Evolutionary conservation across 345 rosid species (phyloP), one percentile per base, ranked within the genome.

Genomic region (Citrus unshiu): DNA sequence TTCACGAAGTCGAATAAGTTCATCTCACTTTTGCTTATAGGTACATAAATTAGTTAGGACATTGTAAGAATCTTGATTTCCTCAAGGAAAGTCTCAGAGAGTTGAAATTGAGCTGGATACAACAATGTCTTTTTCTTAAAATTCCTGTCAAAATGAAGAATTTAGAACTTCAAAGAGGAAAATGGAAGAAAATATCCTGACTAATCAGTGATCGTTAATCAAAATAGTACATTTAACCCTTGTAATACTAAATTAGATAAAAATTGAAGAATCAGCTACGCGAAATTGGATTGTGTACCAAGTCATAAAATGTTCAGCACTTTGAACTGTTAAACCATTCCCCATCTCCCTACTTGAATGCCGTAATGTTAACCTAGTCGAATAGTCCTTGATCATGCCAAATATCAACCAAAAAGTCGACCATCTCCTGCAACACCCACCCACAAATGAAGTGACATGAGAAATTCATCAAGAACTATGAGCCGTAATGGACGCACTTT

Each of bases 371-470:
- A 75, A 40, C 62, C 88, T 91, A 91, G 84, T 95, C 98, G 29
- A 85, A 92, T 67, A 95, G 94, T 67, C 97, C 95, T 83, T 95
- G 97, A 29, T 85, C 90, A 0, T 91, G 90, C 97, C 98, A 95
- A 34, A 95, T 91, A 84, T 95, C 98, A 22, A 95, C 97, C 80
- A 95, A 81, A 70, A 95, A 95, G 84, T 93, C 97, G 58, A 93
- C 98, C 97, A 93, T 95, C 84, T 95, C 98, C 97, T 95, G 90
- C 89, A 80, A 37, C 75, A 80, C 30, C 19, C 77, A 80, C 27
- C 22, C 59, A 34, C 24, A 66, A 65, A 72, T 58, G 32, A 58
- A 70, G 76, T 19, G 54, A 19, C 35, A 43, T 35, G 22, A 79
- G 72, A n/a, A 61, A 6, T 80, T 37, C 34, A 18, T 12, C 35